Percentiles rank a stretch among this genome's conserved stretches.
These are phyloP conservation scores for Corylus americana DNA, from an alignment of 306 rosid species.

Conservation along the genomic window DNA sequence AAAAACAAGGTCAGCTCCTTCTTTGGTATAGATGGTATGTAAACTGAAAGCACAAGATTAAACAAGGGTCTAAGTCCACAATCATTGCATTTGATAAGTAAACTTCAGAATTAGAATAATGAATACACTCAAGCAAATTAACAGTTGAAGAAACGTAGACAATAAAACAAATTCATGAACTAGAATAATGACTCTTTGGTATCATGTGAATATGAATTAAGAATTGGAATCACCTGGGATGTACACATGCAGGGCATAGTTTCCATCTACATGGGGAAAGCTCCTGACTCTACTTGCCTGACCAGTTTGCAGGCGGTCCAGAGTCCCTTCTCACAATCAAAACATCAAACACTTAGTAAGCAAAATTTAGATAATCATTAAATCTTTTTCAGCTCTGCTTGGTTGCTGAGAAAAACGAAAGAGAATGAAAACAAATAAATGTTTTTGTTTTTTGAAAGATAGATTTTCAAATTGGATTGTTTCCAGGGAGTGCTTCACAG, in stretches of 20 bases:
- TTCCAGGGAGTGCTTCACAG: not conserved
- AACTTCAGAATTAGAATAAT: not conserved
- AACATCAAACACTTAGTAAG: constrained; percentile 38
- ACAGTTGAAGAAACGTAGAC: not conserved
- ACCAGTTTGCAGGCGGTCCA: constrained; percentile 34
- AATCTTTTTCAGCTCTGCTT: not conserved
- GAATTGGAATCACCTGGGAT: constrained; percentile 66
- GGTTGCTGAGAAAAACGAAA: not conserved
- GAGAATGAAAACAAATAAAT: too few species aligned
- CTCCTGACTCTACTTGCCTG: constrained; percentile 67
- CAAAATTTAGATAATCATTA: not conserved
- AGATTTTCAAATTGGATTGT: not conserved
- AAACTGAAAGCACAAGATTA: constrained; percentile 45
- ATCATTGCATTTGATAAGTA: constrained; percentile 8
- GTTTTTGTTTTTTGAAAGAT: not conserved
- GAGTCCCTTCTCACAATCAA: constrained; percentile 40
- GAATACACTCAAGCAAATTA: not conserved
- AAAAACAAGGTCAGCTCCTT: constrained; percentile 63
- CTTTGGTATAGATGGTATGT: constrained; percentile 58
- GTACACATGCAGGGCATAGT: constrained; percentile 78
- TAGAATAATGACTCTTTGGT: not conserved
- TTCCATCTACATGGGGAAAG: constrained; percentile 86
- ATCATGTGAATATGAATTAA: not conserved
- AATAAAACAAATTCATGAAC: not conserved
- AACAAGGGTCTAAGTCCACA: constrained; percentile 14